Percentiles rank a stretch among this genome's conserved stretches.
Evolutionary conservation across 108 stramenopile genomes (phyloP).

Genomic region (Skeletonema tropicum): DNA sequence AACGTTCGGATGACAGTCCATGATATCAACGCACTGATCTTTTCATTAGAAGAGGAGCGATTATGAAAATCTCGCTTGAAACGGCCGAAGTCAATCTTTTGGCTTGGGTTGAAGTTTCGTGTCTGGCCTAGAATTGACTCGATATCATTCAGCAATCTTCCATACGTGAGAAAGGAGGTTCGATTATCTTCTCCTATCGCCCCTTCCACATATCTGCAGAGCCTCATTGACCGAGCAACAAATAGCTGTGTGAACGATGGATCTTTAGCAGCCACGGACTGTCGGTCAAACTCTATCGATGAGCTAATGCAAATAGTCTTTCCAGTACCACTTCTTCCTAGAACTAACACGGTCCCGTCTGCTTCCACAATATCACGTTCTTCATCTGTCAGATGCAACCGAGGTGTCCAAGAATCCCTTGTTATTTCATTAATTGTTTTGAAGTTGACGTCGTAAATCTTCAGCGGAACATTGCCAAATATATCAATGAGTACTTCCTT

Average conservation of each 20-base stretch:
- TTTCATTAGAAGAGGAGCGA: neutral
- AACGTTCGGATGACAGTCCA: conserved; percentile 59
- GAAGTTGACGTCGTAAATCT: conserved; percentile 44
- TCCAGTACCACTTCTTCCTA: conserved; percentile 61
- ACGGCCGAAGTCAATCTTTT: neutral
- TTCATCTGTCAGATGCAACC: conserved; percentile 49
- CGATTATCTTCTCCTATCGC: conserved; percentile 19
- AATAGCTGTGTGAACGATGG: conserved; percentile 47
- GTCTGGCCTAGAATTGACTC: neutral
- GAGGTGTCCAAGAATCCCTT: conserved; percentile 45
- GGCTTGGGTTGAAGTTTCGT: neutral
- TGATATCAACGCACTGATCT: conserved; percentile 40
- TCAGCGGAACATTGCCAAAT: conserved; percentile 53
- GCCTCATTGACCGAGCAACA: conserved; percentile 48
- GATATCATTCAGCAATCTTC: neutral
- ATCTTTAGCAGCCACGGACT: conserved; percentile 8
- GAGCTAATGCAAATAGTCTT: conserved; percentile 59
- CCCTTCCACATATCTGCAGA: conserved; percentile 49
- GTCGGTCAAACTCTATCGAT: conserved; percentile 55
- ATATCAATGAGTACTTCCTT: conserved; percentile 41
- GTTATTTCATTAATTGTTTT: conserved; percentile 29
- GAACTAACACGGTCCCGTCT: conserved; percentile 52
- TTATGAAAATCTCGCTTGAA: neutral
- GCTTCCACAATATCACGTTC: conserved; percentile 56
- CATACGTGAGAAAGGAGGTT: neutral